Percentiles rank a stretch among this genome's conserved stretches.
Evolutionary conservation across 768 basidiomycete species (phyloP).

Genomic region (Nidularia pulvinata): DNA sequence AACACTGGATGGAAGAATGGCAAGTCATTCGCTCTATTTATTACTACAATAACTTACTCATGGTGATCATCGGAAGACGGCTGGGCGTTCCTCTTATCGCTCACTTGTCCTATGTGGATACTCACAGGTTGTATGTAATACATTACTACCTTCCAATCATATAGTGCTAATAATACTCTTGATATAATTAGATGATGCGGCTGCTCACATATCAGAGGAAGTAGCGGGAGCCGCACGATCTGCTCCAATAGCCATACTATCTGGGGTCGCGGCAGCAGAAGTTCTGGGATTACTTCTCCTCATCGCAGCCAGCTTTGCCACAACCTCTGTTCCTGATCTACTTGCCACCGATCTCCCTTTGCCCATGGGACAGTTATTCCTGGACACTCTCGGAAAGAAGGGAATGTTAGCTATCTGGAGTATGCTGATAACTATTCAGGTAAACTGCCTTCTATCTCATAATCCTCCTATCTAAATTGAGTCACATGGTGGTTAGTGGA

Average conservation of each 20-base stretch:
- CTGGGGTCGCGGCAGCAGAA: slow-evolving; percentile 50
- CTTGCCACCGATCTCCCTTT: slow-evolving; percentile 43
- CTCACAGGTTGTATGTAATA: slow-evolving; percentile 54
- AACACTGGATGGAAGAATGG: slow-evolving; percentile 59
- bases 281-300: slow-evolving; percentile 53
- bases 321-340: slow-evolving; percentile 43
- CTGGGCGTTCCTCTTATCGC: slow-evolving; percentile 63
- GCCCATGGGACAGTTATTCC: slow-evolving; percentile 62
- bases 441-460: neutral
- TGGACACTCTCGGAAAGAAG: slow-evolving; percentile 52
- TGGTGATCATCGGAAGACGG: slow-evolving; percentile 31
- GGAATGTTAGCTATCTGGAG: slow-evolving; percentile 67
- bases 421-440: slow-evolving; percentile 44
- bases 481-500: slow-evolving; percentile 33
- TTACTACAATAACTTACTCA: neutral
- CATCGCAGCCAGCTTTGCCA: slow-evolving; percentile 58
- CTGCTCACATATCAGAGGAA: slow-evolving; percentile 67
- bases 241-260: slow-evolving; percentile 59
- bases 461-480: neutral
- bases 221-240: slow-evolving; percentile 51
- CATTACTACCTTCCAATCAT: too few species aligned
- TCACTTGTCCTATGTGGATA: slow-evolving; percentile 67
- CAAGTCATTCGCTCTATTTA: slow-evolving; percentile 15
- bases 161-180: too few species aligned
- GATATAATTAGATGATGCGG: slow-evolving; percentile 49